phyloP scores from a whole-genome alignment of 441 rosid genomes.

The Jatropha podagrica region DNA sequence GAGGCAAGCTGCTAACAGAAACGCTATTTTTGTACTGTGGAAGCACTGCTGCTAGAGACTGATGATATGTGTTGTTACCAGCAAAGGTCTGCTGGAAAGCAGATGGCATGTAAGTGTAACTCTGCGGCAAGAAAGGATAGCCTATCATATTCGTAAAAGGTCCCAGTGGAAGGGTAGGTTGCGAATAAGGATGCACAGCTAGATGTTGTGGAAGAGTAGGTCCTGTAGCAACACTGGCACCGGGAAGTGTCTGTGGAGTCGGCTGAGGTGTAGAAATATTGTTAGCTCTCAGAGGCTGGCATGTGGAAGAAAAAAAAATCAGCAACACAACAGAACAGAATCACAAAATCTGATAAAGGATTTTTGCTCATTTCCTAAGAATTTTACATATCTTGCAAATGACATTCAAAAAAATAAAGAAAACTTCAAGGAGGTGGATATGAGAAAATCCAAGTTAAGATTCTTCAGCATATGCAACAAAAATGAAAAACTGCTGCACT shows the following conservation, averaged over 20 bases:
- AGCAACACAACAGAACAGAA: background rate
- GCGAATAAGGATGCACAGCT: constrained; percentile 90
- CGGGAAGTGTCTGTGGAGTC: constrained; percentile 56
- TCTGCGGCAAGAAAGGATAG: constrained; percentile 89
- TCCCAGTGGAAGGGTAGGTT: constrained; percentile 79
- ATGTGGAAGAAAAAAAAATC: constrained; percentile 1
- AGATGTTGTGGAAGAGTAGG: constrained; percentile 87
- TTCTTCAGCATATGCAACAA: background rate
- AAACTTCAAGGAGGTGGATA: background rate
- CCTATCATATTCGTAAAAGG: constrained; percentile 88
- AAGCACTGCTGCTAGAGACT: constrained; percentile 80
- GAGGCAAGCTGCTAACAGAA: constrained; percentile 81
- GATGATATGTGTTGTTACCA: constrained; percentile 82
- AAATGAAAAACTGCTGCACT: background rate
- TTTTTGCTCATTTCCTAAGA: too few relatives aligned
- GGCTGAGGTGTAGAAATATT: constrained; percentile 63
- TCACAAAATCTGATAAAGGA: background rate
- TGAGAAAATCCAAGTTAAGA: background rate
- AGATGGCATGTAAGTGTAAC: constrained; percentile 89
- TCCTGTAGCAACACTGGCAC: constrained; percentile 69
- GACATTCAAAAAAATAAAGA: background rate
- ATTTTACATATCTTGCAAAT: too few relatives aligned
- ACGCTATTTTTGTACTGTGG: constrained; percentile 86
- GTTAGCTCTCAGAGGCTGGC: constrained; percentile 65
- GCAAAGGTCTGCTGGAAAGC: constrained; percentile 89